Base-by-base conservation (phyloP, 495 filamentous ascomycete genomes). In the Penicillium cinerascens region DNA sequence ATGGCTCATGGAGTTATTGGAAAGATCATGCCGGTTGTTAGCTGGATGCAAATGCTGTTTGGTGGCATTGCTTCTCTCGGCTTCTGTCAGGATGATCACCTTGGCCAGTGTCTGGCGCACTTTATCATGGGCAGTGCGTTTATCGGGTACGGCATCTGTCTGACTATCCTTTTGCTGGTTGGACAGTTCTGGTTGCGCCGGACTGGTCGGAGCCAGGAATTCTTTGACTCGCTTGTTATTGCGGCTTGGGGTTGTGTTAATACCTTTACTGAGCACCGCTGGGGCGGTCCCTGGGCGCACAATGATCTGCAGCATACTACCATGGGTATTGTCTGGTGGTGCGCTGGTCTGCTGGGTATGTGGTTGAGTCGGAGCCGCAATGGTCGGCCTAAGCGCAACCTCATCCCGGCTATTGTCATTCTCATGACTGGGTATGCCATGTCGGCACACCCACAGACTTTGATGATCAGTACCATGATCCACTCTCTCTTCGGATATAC, bases 61-160 rank as follows among this genome's bases (percentile, higher is more conserved):
- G 93, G 93, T 25, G 95, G 93, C 8, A 96, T 98, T 60, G 90
- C 92, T 1, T 80, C 89, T 38, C 72, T 96, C 51, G 93, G 93
- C n/a, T 97, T 95, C 74, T 98, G 93, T 66, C 85, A 86, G 46
- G 91, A 77, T 21, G 93, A 97, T 44, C 93, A 97, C 66, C 61
- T 90, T 16, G 92, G 92, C 6, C 95, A 98, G 72, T 98, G 93
- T 71, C 71, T 89, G 23, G 95, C 93, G 26, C 93, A 98, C 69
- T 97, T 97, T 64, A 97, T 97, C 65, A 97, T 98, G 95, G 93
- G 93, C 17, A 87, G 86, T 52, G 92, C 92, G 2, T 97, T 98
- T 68, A 95, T 98, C 55, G 93, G 79, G 41, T 97, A 97, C 63
- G 93, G 89, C 16, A 87, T 97, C 43, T 63, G 92, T 43, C 77